Evolutionary conservation across 345 rosid genomes (phyloP).

Genomic region (Erysimum cheiranthoides): DNA sequence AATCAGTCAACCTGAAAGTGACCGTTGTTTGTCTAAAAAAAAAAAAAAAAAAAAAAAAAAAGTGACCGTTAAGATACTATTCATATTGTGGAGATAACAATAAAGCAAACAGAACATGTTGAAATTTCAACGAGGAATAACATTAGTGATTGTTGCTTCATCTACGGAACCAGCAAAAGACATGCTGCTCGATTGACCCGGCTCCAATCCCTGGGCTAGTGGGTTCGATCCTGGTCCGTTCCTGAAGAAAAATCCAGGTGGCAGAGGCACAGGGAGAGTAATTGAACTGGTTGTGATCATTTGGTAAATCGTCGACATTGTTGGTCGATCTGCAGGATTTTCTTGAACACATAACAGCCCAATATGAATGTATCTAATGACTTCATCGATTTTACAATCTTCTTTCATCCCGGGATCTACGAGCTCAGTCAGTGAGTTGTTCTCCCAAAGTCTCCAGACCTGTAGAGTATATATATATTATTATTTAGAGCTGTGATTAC

Average conservation of each 20-base stretch:
- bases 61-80: not conserved
- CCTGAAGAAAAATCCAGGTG: conserved; percentile 35
- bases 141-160: conserved; percentile 35
- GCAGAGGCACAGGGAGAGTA: conserved; percentile 28
- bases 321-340: conserved; percentile 38
- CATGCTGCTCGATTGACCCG: conserved; percentile 25
- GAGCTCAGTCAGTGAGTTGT: conserved; percentile 8
- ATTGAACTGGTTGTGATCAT: conserved; percentile 39
- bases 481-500: not conserved
- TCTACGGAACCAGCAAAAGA: conserved; percentile 29
- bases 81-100: not conserved
- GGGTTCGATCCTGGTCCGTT: conserved; percentile 2
- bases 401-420: conserved; percentile 27
- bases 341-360: conserved; percentile 46
- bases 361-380: conserved; percentile 37
- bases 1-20: not conserved
- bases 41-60: no score
- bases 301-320: conserved; percentile 19
- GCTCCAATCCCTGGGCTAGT: not conserved
- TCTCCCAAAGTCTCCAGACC: conserved; percentile 46
- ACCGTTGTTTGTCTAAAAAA: no score
- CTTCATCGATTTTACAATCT: conserved; percentile 24
- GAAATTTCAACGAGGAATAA: conserved; percentile 33
- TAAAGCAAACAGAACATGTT: conserved; percentile 17
- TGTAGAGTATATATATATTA: conserved; percentile 8